Evolutionary conservation across 306 rosid genomes (phyloP).

Genomic region (Fragaria nilgerrensis): DNA sequence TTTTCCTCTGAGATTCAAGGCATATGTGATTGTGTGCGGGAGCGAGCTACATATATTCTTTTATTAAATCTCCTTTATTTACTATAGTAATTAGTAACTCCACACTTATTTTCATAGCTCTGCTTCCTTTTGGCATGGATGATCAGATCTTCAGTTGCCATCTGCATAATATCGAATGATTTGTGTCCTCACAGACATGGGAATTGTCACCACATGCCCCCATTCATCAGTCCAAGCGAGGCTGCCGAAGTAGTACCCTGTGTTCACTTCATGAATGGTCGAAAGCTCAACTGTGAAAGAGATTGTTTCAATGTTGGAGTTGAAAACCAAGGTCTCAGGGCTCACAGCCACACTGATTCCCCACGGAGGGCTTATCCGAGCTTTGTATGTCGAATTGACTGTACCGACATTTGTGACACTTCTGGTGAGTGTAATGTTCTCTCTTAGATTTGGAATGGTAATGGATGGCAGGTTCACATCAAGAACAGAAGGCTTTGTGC

Average conservation of each 20-base stretch:
- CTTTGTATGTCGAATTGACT: constrained; percentile 28
- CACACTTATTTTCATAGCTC: not conserved
- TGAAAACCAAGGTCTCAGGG: constrained; percentile 37
- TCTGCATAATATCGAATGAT: constrained; percentile 10
- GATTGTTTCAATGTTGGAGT: constrained; percentile 24
- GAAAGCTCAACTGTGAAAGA: constrained; percentile 36
- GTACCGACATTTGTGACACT: constrained; percentile 45
- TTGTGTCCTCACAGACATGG: constrained; percentile 42
- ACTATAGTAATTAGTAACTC: not conserved
- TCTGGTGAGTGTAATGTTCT: constrained; percentile 30
- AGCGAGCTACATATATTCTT: not conserved
- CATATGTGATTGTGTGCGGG: too few relatives aligned
- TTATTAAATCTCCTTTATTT: not conserved
- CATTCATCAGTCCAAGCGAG: constrained; percentile 44
- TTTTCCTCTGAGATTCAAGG: too few relatives aligned
- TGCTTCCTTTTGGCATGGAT: not conserved
- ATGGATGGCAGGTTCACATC: constrained; percentile 1
- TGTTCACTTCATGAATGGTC: constrained; percentile 22
- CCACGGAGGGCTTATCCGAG: constrained; percentile 28
- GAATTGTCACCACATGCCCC: constrained; percentile 39
- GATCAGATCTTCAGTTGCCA: constrained; percentile 3
- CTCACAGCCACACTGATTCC: constrained; percentile 30
- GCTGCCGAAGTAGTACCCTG: constrained; percentile 42
- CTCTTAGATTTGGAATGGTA: constrained; percentile 35
- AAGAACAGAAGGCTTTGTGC: not conserved